Evolutionary conservation across 306 rosid genomes (phyloP), one percentile per base, ranked within the genome.

Genomic region (Sechiopsis laciniata): DNA sequence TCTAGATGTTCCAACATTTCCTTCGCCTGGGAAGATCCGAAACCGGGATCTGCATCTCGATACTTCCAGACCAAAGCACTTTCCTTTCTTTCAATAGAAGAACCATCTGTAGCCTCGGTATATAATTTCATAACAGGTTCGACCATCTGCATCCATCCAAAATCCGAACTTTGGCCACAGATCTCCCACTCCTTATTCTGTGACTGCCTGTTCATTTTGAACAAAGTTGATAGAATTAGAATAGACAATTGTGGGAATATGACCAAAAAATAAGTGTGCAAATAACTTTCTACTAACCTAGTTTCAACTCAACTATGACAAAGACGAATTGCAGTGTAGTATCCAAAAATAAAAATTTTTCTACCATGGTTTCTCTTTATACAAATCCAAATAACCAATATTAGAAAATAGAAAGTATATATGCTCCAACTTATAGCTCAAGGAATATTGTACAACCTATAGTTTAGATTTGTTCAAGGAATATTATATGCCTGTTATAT

Each of bases 1-100:
- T 90, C 96, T 13, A 88, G 84, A 85, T 90, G 96, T 86, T 88
- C 94, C 42, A 88, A 76, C 94, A 90, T 83, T 81, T 90, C 96
- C 83, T 88, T 86, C 62, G 96, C 94, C 76, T 90, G 96, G 79
- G 89, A 56, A 74, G 96, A 90, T 73, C 96, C 96, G 21, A 90
- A 90, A 48, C 84, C 87, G 29, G 82, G 79, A 81, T 88, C 94
- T 21, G 96, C 94, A 75, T 90, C 89, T 63, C 90, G 77, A 67
- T 90, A 88, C 74, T 88, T 89, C 96, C 96, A 90, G 57, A 90
- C 96, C 75, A 90, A 76, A 76, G 96, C 87, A 81, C 94, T 90
- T 80, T 90, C 94, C 75, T 90, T 90, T 20, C 61, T 82, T 77
- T 90, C 96, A 66, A 90, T 88, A 64, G 77, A 57, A 56, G 96